Percentiles rank a stretch among this genome's conserved stretches.
These are phyloP conservation scores for Kuraishia ogatae DNA, from an alignment of 805 yeast genomes.

Conservation along the genomic window DNA sequence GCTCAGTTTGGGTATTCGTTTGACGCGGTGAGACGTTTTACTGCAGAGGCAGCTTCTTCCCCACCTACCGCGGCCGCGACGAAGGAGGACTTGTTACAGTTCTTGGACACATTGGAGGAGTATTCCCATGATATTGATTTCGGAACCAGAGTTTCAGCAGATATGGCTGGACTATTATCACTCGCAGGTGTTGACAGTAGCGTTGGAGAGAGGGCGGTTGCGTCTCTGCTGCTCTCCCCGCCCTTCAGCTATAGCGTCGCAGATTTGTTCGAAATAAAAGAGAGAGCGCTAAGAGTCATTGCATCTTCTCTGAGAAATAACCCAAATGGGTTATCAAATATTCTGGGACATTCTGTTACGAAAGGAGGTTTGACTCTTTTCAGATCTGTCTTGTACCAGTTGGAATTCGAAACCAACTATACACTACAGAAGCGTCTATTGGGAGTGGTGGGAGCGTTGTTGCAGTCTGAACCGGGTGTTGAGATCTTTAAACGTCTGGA, in stretches of 20 bases:
- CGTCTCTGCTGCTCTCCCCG: not conserved
- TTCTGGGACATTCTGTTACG: constrained; percentile 11
- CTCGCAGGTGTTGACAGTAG: constrained; percentile 16
- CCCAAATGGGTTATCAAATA: constrained; percentile 23
- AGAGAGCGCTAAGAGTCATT: constrained; percentile 49
- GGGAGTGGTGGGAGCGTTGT: constrained; percentile 42
- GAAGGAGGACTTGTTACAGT: not conserved
- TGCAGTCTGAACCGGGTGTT: constrained; percentile 27
- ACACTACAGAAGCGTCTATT: constrained; percentile 36
- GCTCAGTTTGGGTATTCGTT: not conserved
- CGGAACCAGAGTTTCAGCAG: constrained; percentile 38
- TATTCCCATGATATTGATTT: constrained; percentile 58
- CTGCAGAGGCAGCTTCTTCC: not conserved
- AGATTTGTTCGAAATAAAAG: constrained; percentile 24
- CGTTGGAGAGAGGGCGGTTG: not conserved
- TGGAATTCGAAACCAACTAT: constrained; percentile 15
- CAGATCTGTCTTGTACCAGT: constrained; percentile 5
- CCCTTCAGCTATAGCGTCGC: not conserved
- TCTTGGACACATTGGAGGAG: constrained; percentile 1
- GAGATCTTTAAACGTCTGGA: constrained; percentile 9
- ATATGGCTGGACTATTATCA: constrained; percentile 23
- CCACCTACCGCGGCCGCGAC: not conserved
- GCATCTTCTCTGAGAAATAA: constrained; percentile 71
- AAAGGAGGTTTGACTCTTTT: constrained; percentile 11
- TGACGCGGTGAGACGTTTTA: constrained; percentile 1